These are phyloP conservation scores for Schoenoplectus triqueter DNA, from an alignment of 202 grass and related monocot species.

Conservation along the genomic window DNA sequence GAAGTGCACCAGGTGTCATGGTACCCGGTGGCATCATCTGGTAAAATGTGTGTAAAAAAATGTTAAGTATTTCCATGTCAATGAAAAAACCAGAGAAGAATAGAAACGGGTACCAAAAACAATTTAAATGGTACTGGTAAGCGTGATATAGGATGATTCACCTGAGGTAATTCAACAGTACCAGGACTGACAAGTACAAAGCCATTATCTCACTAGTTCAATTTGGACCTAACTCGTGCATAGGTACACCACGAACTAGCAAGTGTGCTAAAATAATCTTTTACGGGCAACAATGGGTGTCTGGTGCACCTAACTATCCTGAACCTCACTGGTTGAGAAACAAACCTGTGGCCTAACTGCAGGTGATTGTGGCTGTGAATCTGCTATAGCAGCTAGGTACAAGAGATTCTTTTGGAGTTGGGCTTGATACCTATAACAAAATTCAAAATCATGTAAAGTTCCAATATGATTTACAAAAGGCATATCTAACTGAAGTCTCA, in stretches of 20 bases:
- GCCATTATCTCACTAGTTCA: neutral
- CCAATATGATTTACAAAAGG: constrained; percentile 6
- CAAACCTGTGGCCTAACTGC: constrained; percentile 75
- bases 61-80: constrained; percentile 3
- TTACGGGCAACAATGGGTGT: neutral
- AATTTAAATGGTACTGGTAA: neutral
- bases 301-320: neutral
- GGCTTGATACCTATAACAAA: constrained; percentile 71
- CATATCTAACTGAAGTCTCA: neutral
- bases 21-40: constrained; percentile 71
- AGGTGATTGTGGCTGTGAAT: constrained; percentile 78
- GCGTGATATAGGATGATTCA: neutral
- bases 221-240: neutral
- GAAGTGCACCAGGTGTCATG: constrained; percentile 74
- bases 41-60: neutral
- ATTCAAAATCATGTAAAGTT: neutral
- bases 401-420: constrained; percentile 97
- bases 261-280: neutral
- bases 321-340: constrained; percentile 12
- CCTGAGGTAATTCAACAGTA: neutral
- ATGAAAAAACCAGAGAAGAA: neutral
- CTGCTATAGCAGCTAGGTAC: constrained; percentile 91
- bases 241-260: neutral
- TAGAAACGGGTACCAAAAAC: neutral
- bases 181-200: neutral